Evolutionary conservation across 148 eudicot genomes (phyloP), one percentile per base, ranked within the genome.

Genomic region (Nyssa sinensis): DNA sequence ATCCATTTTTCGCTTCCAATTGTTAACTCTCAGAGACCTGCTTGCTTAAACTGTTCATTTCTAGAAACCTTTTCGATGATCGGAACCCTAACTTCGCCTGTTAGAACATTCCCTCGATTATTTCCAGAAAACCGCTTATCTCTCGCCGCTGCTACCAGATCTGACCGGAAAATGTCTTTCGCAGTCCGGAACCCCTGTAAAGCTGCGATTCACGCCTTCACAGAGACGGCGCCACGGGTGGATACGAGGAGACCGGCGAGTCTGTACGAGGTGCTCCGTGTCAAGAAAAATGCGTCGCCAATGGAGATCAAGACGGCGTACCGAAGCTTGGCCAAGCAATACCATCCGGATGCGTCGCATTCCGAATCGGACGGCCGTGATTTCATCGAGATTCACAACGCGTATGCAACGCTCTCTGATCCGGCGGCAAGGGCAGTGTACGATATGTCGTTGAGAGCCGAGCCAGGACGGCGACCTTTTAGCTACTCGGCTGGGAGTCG

Each of bases 331-430:
- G 96, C 93, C 0, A 91, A 91, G 82, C 7, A 76, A 21, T 85
- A 84, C 72, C 93, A 91, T 17, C 96, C 93, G 12, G 96, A 89
- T 63, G 81, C 77, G 2, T 59, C 68, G 8, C 49, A 75, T 5
- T 35, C 82, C n/a, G 76, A 66, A 0, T 82, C 79, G 66, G 47
- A 71, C 41, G 75, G 86, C 75, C 72, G 77, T 68, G 73, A 72
- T 66, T 91, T 91, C 79, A 86, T 91, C 49, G 75, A 84, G 81
- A 91, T 91, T 39, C 91, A 80, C 65, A 78, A 80, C 35, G 97
- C 97, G 0, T 89, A 91, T 29, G 82, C 84, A 29, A 89, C 91
- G 44, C 87, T 91, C 11, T 89, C 91, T 2, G 93, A 91, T 88
- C 97, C 97, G 7, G 23, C 69, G 21, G 83, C 86, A 0, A 79